Base-by-base conservation (phyloP, 371 early-diverging fungal genomes). In the Syncephalastrum sp. region DNA sequence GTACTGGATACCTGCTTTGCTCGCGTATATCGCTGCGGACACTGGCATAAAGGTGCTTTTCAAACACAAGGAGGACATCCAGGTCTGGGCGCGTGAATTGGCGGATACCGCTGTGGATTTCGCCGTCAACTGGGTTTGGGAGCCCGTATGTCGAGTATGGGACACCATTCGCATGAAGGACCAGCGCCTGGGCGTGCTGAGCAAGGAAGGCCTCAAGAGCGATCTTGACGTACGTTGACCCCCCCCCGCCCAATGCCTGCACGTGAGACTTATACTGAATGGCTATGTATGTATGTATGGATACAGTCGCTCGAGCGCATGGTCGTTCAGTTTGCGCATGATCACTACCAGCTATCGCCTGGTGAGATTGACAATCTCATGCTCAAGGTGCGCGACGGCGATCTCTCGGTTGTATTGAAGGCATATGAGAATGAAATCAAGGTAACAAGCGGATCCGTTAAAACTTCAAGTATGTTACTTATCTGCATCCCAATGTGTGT, bases 101-200 rank as follows among this genome's bases (percentile, higher is more conserved):
- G 76, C 72, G 48, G 72, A 74, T 2, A 89, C 91, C 0, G 75
- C 67, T 1, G 62, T 56, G 16, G 75, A 82, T 52, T 89, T 91
- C 57, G 70, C 78, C 14, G 61, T 68, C 13, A 84, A 93, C 68
- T 97, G 93, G 89, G 79, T 97, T 8, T 76, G 88, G 69, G 76
- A 85, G 19, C 97, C 97, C 1, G 61, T 92, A 6, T 59, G 67
- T 16, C 75, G 85, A 42, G 85, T 94, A n/a, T 91, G 85, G 68
- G 76, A 83, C n/a, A 96, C 95, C 3, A 88, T 97, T 33, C 82
- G 95, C 27, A 88, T 94, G 51, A 78, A 81, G 29, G 92, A 93
- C 49, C 72, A 77, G 19, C 79, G 87, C 47, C 70, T 96, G 33
- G 87, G 86, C 14, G 62, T 95, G 23, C 70, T 89, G 49, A 89